Evolutionary conservation across 257 asterid genomes (phyloP), one percentile per base, ranked within the genome.

Genomic region (Nicotiana knightiana): DNA sequence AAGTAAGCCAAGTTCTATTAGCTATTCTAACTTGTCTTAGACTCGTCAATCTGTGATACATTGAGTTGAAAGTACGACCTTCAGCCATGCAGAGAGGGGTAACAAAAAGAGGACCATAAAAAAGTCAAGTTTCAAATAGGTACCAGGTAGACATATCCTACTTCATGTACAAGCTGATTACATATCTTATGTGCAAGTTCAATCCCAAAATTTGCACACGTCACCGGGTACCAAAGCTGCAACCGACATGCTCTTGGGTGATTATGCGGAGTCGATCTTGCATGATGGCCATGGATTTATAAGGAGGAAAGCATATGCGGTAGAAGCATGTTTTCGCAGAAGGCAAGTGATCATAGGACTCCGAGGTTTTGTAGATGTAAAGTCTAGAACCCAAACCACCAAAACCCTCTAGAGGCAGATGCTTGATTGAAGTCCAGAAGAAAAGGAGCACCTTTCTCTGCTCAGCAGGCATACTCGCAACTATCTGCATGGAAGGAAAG

Each of bases 391-490:
- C 89, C 91, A 96, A 83, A 13, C 97, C 96, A 46, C 94, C 82
- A 85, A 96, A 93, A 13, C 98, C 99, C 85, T 93, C 97, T 5
- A 89, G 55, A 1, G 99, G 99, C 63, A 96, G 83, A 86, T 89
- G 89, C 79, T 91, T 94, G 67, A 96, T 88, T 9, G 98, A 96
- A 48, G 99, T 96, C 98, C 99, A 96, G 81, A 96, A 96, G 90
- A 90, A 94, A 68, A 96, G 94, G 81, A 94, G 94, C 81, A 89
- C 83, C 85, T 87, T 93, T 84, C 84, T 93, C 89, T 92, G 95
- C 87, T 93, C 94, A n/a, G 83, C 81, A 5, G 97, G 84, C 99
- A 96, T 94, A 30, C 58, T 30, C 70, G 48, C 94, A 6, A 94
- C 94, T 65, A 85, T 84, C 97, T 96, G 89, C 43, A 85, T 12